These are phyloP conservation scores for Knoxdaviesia capensis DNA, from an alignment of 2,329 filamentous ascomycete genomes.

Conservation along the genomic window DNA sequence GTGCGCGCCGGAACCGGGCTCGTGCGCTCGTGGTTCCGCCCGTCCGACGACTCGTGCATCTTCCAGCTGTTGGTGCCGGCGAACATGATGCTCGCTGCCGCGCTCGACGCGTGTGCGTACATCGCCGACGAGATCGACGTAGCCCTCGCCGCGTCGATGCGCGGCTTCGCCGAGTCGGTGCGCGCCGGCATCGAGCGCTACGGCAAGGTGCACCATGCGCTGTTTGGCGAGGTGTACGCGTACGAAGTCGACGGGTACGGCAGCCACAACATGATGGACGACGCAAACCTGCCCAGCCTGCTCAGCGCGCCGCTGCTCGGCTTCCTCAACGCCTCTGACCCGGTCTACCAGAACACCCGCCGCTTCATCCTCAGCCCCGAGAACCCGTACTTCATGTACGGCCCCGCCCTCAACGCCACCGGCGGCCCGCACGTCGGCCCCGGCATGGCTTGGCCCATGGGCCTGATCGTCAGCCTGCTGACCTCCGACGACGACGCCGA, in stretches of 20 bases:
- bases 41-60: constrained; percentile 75
- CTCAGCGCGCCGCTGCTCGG: constrained; percentile 40
- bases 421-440: constrained; percentile 35
- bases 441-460: constrained; percentile 75
- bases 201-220: constrained; percentile 41
- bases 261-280: constrained; percentile 38
- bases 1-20: constrained; percentile 61
- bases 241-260: constrained; percentile 54
- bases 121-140: constrained; percentile 22
- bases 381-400: constrained; percentile 52
- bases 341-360: constrained; percentile 53
- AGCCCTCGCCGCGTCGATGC: constrained; percentile 38
- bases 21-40: constrained; percentile 71
- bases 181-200: constrained; percentile 47
- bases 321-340: constrained; percentile 34
- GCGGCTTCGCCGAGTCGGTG: constrained; percentile 32
- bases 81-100: constrained; percentile 64
- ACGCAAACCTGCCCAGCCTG: constrained; percentile 41
- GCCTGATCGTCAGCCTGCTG: constrained; percentile 57
- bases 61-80: constrained; percentile 75
- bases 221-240: constrained; percentile 45
- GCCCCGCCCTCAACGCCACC: constrained; percentile 27
- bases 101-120: constrained; percentile 27
- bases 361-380: constrained; percentile 50
- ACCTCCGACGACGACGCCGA: constrained; percentile 58